Evolutionary conservation across 768 basidiomycete genomes (phyloP), one percentile per base, ranked within the genome.

Genomic region (Russula emetica): DNA sequence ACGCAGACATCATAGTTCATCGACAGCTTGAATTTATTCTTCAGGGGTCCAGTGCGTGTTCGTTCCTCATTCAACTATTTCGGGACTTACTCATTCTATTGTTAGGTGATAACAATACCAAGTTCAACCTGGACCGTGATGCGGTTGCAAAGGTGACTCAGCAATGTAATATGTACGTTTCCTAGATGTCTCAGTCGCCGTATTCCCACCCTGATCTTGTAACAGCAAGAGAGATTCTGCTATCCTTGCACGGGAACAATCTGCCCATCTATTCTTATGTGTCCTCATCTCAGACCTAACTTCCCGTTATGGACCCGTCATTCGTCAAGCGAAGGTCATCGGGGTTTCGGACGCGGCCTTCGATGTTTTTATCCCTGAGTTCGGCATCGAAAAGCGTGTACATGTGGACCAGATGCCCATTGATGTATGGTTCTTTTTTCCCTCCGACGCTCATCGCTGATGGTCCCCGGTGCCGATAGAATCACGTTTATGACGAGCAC

Each of bases 381-480:
- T 98, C 72, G 93, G 96, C 36, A 98, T 99, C 69, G 97, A 99
- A 79, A 99, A 99, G 80, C 85, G 97, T 42, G 95, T 98, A 3
- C 97, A 98, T 71, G 92, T 95, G 47, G 97, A 98, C 73, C 94
- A 98, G 76, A 97, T 99, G 92, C 96, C 97, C 28, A 92, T 97
- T 63, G 93, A 97, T 68, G 93, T 94, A 71, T 76, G 87, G 76
- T 10, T 52, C 14, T 36, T 38, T 24, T 24, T 45, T 24, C 58
- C 51, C 1, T 36, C 50, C 6, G 53, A 24, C 16, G 4, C 58
- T 3, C 36, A 10, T 45, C 36, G 28, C 34, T 55, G 26, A 55
- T 42, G 24, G 20, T 24, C 40, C 50, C 52, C 4, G 34, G 58
- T 50, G 62, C 55, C 5, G 2, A 5, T 68, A 96, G 90, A 98